Evolutionary conservation across 495 filamentous ascomycete species (phyloP).

Genomic region (Neurospora sp.): DNA sequence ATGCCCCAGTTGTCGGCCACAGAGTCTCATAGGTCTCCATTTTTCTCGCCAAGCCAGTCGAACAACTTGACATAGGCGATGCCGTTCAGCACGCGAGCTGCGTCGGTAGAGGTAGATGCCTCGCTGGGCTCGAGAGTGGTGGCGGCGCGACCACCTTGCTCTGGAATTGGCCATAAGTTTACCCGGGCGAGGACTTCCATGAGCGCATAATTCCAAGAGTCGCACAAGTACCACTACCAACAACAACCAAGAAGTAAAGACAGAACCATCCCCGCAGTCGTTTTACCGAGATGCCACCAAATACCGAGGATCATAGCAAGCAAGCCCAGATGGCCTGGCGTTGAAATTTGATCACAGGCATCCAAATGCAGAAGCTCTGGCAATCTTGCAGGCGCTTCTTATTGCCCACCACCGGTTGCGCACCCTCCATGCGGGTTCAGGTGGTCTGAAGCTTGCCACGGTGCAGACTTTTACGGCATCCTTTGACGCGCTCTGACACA

Average conservation of each 20-base stretch:
- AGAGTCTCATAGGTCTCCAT: too few relatives aligned
- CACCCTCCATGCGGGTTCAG: background rate
- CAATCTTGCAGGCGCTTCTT: background rate
- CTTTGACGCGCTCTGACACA: background rate
- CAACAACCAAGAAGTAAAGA: background rate
- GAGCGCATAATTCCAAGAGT: too few relatives aligned
- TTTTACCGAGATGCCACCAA: background rate
- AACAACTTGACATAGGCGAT: too few relatives aligned
- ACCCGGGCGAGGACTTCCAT: too few relatives aligned
- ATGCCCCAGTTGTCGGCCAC: too few relatives aligned
- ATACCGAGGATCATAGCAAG: background rate
- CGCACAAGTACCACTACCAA: background rate
- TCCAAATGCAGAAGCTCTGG: background rate
- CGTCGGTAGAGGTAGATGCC: too few relatives aligned
- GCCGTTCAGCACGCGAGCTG: too few relatives aligned
- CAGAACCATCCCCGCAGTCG: background rate
- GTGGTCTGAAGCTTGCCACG: background rate
- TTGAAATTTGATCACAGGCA: accelerated
- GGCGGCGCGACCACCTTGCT: too few relatives aligned
- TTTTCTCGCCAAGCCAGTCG: too few relatives aligned
- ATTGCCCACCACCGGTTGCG: background rate
- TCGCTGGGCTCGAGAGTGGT: too few relatives aligned
- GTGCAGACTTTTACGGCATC: background rate
- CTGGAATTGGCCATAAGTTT: too few relatives aligned
- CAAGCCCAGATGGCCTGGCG: background rate